Evolutionary conservation across 2,329 filamentous ascomycete genomes (phyloP).

Genomic region (Alternaria consortialis): DNA sequence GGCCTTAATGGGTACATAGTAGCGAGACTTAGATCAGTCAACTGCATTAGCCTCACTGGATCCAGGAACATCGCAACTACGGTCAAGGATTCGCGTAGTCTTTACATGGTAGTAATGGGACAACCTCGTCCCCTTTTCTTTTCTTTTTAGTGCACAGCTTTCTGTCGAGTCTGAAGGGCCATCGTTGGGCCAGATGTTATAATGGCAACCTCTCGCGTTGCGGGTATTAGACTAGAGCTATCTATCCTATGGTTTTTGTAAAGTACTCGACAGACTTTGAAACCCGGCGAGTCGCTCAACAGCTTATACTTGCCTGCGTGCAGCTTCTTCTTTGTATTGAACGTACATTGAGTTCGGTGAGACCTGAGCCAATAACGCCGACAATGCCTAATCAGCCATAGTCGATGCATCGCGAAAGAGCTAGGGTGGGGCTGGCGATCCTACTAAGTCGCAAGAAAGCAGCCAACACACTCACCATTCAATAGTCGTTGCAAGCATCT

Average conservation of each 20-base stretch:
- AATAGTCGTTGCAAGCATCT: neutral
- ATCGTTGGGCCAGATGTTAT: neutral
- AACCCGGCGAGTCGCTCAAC: neutral
- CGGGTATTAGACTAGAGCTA: neutral
- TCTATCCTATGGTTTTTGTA: neutral
- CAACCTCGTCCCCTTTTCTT: neutral
- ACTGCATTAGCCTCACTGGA: conserved; percentile 10
- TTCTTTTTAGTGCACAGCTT: neutral
- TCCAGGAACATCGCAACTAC: conserved; percentile 8
- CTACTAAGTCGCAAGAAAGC: neutral
- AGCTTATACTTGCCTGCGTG: neutral
- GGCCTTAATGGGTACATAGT: conserved; percentile 1
- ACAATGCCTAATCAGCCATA: conserved; percentile 10
- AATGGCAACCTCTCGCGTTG: neutral
- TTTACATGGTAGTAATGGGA: neutral
- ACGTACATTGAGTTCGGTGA: neutral
- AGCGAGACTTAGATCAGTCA: conserved; percentile 11
- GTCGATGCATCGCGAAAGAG: conserved; percentile 1
- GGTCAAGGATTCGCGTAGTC: neutral
- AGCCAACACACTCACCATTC: neutral
- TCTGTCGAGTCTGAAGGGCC: neutral
- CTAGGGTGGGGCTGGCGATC: conserved; percentile 13
- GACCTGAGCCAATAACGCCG: conserved; percentile 6
- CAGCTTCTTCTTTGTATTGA: neutral
- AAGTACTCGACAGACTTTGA: neutral